Evolutionary conservation across 2,329 filamentous ascomycete genomes (phyloP).

Genomic region (Penicillium sumatraense): DNA sequence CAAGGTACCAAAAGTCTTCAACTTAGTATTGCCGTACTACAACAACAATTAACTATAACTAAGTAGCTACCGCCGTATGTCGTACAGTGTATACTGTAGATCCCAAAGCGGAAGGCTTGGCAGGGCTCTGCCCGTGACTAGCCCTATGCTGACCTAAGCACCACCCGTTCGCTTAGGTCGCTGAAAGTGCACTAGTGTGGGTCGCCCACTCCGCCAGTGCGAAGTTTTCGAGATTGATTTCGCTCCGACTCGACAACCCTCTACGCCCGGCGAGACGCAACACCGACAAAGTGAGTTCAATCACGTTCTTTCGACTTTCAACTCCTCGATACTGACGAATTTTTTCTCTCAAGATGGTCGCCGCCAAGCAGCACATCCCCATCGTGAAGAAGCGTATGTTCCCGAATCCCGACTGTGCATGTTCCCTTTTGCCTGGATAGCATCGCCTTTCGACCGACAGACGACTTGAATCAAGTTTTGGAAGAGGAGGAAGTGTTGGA

Average conservation of each 20-base stretch:
- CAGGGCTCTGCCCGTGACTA: slow-evolving; percentile 23
- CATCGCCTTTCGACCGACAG: slow-evolving; percentile 22
- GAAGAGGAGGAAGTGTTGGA: slow-evolving; percentile 11
- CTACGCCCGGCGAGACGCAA: slow-evolving; percentile 49
- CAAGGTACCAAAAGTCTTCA: too few relatives aligned
- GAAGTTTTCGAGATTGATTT: slow-evolving; percentile 47
- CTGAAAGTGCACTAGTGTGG: slow-evolving; percentile 38
- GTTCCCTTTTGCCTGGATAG: slow-evolving; percentile 23
- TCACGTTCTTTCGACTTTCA: slow-evolving; percentile 11
- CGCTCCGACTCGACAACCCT: slow-evolving; percentile 47
- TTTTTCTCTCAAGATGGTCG: slow-evolving; percentile 72
- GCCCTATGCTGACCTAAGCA: slow-evolving; percentile 30
- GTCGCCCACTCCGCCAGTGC: slow-evolving; percentile 40
- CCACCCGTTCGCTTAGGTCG: slow-evolving; percentile 30
- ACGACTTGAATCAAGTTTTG: not conserved
- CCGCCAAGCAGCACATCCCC: slow-evolving; percentile 98
- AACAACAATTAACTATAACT: too few relatives aligned
- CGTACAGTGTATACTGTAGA: too few relatives aligned
- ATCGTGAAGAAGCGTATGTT: slow-evolving; percentile 99
- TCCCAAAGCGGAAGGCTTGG: slow-evolving; percentile 22
- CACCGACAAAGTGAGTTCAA: slow-evolving; percentile 49
- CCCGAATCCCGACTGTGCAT: slow-evolving; percentile 24
- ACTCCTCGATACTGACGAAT: slow-evolving; percentile 20
- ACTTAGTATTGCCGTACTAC: too few relatives aligned
- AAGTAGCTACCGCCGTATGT: too few relatives aligned